Conservation (phyloP, 148 eudicot species). For the Vaccinium corymbosum region DNA sequence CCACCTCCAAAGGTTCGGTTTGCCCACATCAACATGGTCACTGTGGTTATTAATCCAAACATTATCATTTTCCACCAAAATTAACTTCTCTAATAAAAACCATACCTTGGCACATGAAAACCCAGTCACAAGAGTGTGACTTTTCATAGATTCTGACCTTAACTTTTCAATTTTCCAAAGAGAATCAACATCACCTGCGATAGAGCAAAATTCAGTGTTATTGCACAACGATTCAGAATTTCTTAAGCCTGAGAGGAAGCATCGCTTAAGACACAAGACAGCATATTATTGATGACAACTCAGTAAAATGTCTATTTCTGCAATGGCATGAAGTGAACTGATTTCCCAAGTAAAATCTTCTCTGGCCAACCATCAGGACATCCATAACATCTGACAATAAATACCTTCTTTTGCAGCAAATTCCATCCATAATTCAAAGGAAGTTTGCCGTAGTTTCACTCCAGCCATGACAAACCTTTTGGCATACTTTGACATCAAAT, state of each 20-base stretch:
- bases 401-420: slow-evolving; percentile 78
- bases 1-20: not conserved
- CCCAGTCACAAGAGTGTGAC: slow-evolving; percentile 63
- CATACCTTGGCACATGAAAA: slow-evolving; percentile 87
- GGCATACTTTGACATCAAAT: slow-evolving; percentile 63
- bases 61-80: not conserved
- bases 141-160: slow-evolving; percentile 63
- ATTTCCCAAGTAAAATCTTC: not conserved
- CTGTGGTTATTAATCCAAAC: not conserved
- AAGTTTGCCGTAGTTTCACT: slow-evolving; percentile 64
- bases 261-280: not conserved
- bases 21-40: not conserved
- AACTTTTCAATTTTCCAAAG: slow-evolving; percentile 80
- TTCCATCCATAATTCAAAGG: slow-evolving; percentile 80
- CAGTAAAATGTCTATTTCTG: not conserved
- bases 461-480: slow-evolving; percentile 63
- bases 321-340: not conserved
- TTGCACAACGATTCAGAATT: not conserved
- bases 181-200: slow-evolving; percentile 70
- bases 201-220: not conserved
- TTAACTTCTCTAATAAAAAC: not conserved
- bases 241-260: slow-evolving; percentile 8
- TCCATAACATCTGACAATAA: not conserved
- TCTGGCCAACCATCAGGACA: not conserved
- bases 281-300: not conserved